Evolutionary conservation across 768 basidiomycete species (phyloP), one percentile per base, ranked within the genome.

Genomic region (Tylopilus balloui): DNA sequence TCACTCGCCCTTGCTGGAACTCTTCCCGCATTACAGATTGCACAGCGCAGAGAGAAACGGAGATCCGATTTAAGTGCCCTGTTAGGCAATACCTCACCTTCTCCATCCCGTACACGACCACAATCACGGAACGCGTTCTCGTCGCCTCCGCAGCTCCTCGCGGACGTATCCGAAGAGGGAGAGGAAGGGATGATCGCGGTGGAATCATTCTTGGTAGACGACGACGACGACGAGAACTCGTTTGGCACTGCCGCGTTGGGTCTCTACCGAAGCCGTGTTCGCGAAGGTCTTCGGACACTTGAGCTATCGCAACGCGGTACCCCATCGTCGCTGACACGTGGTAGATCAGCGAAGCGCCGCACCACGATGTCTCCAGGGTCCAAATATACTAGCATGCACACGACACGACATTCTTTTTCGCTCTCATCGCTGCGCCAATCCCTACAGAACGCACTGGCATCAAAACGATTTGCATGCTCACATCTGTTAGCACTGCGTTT

Each of bases 401-500:
- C 79, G 10, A 63, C 69, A 1, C 76, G 85, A 10, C 84, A 88
- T 60, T 83, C 84, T 0, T 67, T 88, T 2, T 87, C 85, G 5
- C 70, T 85, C 6, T 78, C 81, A 14, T 77, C 86, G 0, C 67
- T 91, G 10, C 74, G 77, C 28, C 71, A 76, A 15, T 74, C 81
- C 3, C 68, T 91, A 4, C 81, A 86, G 48, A 75, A 74, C n/a
- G 83, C 88, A 0, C 54, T 90, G 13, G 75, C 81, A 3, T 78
- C 88, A 15, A 87, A 84, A 54, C 78, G 89, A 13, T 90, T 87
- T 58, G 78, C 88, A 0, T 88, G 85, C 48, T 78, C 89, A 2
- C 87, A 92, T 62, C 73, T 92, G 4, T 73, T 92, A 3, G 89
- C 89, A 4, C 65, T 92, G 42, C 76, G 90, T 2, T 92, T 92